Conservation (phyloP, 2,329 filamentous ascomycete species). For the Dothistroma pini region DNA sequence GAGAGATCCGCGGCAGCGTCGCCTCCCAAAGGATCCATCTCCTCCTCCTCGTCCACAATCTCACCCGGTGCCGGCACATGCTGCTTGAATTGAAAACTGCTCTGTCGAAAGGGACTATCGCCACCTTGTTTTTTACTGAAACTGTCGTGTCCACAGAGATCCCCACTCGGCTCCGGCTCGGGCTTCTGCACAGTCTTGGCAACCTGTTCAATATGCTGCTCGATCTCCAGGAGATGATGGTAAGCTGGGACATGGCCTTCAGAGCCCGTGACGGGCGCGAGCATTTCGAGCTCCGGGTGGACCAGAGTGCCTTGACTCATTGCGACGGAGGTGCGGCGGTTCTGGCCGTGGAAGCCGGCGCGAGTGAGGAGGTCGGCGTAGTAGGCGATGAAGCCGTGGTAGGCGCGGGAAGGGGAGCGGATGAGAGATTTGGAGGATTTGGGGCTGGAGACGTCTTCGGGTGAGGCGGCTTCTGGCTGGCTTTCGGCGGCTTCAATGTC, state of each 20-base stretch:
- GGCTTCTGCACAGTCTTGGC: conserved; percentile 7
- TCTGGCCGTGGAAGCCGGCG: conserved; percentile 40
- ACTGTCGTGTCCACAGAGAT: neutral
- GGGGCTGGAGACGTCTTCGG: conserved; percentile 4
- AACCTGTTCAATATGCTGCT: conserved; percentile 12
- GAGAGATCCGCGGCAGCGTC: neutral
- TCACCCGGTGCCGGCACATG: neutral
- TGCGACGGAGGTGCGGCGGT: conserved; percentile 42
- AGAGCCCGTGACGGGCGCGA: conserved; percentile 31
- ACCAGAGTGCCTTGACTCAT: conserved; percentile 42
- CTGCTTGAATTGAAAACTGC: neutral
- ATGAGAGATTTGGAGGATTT: conserved; percentile 21
- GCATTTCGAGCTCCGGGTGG: conserved; percentile 47
- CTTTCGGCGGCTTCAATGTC: neutral
- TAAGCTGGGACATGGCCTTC: conserved; percentile 18
- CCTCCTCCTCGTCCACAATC: conserved; percentile 9
- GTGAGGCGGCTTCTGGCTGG: conserved; percentile 11
- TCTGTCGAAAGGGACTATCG: neutral
- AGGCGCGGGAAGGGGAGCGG: conserved; percentile 40
- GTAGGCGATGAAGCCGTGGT: conserved; percentile 42
- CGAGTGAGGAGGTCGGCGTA: conserved; percentile 45
- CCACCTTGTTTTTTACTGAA: neutral
- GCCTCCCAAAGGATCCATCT: neutral
- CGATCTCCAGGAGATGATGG: conserved; percentile 21
- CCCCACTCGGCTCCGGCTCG: conserved; percentile 1